Base-by-base conservation (phyloP, 2,329 filamentous ascomycete species). In the Colletotrichum magnum region DNA sequence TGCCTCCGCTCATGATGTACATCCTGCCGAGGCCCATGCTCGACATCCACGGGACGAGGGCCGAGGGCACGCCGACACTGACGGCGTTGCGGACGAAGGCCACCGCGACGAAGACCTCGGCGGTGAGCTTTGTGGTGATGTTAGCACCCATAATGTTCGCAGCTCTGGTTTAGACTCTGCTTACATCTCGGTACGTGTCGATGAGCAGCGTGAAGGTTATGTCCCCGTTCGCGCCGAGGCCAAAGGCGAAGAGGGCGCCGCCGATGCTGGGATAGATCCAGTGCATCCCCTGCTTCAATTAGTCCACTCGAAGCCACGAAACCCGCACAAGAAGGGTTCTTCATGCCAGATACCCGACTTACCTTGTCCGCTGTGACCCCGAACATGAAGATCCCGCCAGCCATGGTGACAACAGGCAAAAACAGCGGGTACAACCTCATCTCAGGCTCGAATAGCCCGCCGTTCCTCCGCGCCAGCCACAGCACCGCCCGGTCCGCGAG, bases 381-480 rank as follows among this genome's bases (percentile, higher is more conserved):
- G 48, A 81, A 80, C 77, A 82, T 79, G 3, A 80, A 74, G 2
- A 81, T 36, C 0, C 81, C 80, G 0, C 74, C 77, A 6, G 77
- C 73, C 57, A 77, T 73, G 0, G 75, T 50, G 4, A 82, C 18
- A 0, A 77, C 75, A 1, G 77, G 75, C 3, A 75, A 67, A 6
- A 76, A 58, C 0, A 74, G 65, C 13, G 72, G 70, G 50, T 74
- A 83, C 6, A 84, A 70, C 2, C 82, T 77, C 77, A 83, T 84
- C 59, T 84, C 82, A 0, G 82, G 81, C 69, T 84, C 82, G 57
- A 81, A 83, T 13, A 80, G 76, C 6, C 81, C 81, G 2, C 75
- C 75, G 6, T 83, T 82, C 1, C 77, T 74, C 18, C 74, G 75
- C 0, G 82, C 74, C 13, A 82, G 75, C 58, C 75, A 75, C 7